Base-by-base conservation (phyloP, 306 rosid species). In the Vigna reflexopilosa region DNA sequence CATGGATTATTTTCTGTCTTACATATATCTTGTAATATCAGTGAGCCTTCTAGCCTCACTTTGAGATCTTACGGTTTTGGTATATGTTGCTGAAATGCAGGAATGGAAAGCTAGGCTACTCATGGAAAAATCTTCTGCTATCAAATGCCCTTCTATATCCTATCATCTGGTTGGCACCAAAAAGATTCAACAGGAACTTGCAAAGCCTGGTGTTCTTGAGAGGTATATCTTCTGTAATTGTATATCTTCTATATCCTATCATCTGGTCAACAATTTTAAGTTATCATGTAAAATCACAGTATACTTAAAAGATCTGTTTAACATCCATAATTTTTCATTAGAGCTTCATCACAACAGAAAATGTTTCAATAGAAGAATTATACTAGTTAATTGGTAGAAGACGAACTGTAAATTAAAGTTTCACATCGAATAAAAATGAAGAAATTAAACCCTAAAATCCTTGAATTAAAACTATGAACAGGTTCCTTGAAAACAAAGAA, bases 181-280 rank as follows among this genome's bases (percentile, higher is more conserved):
- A 81, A 95, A 91, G 86, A 86, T 95, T 89, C 99, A 95, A 77
- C 98, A 95, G 75, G 98, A 95, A 83, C 99, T 95, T 72, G 91
- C 96, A 67, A 95, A 86, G 78, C 97, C 99, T 13, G 66, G 86
- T 65, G 87, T 93, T 69, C 97, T 95, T 72, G 98, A 95, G 89
- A 95, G 97, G 98, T 94, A 87, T 83, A 68, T 65, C 57, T 32
- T 51, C 36, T 71, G 9, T 8, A 76, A 58, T 63, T 32, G 30
- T 68, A 50, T n/a, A n/a, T n/a, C 19, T 17, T 17, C 19, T 17
- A 17, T 17, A 17, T 17, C 19, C 19, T 17, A 17, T 17, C 19
- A 17, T 17, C 19, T 40, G 11, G 17, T 70, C 20, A 57, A 55
- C 34, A 58, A 66, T 36, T 59, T 36, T 20, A 13, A 45, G 50